Evolutionary conservation across 164 flowering plant genomes (phyloP).

Genomic region (Hamamelis virginiana): DNA sequence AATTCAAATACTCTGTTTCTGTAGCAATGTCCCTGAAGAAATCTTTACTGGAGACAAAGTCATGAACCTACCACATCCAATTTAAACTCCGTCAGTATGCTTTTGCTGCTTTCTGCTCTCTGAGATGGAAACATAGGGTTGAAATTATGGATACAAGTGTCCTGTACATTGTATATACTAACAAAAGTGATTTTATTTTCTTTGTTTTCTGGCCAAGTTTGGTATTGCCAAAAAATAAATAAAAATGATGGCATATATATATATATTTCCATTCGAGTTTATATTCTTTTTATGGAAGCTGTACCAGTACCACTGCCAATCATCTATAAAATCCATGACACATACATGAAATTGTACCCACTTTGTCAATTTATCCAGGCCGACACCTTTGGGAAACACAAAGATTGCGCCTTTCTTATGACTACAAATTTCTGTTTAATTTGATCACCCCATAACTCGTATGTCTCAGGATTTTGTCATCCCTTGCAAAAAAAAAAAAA

Average conservation of each 20-base stretch:
- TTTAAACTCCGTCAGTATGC: conserved; percentile 6
- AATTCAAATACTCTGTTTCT: not conserved
- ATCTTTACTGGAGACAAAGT: conserved; percentile 28
- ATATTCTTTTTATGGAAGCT: not conserved
- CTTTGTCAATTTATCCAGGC: no score
- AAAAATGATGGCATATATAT: not conserved
- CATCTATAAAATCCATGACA: no score
- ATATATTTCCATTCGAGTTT: not conserved
- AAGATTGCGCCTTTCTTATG: no score
- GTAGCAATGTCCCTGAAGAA: conserved; percentile 56
- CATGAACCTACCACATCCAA: conserved; percentile 43
- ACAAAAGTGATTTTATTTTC: not conserved
- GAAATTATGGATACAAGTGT: not conserved
- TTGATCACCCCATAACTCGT: no score
- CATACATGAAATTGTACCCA: no score
- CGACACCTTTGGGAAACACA: no score
- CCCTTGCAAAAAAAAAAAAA: no score
- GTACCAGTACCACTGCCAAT: no score
- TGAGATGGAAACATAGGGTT: not conserved
- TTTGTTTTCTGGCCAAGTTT: not conserved
- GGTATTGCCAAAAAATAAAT: not conserved
- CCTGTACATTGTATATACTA: not conserved
- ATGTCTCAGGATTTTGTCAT: no score
- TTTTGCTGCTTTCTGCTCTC: not conserved
- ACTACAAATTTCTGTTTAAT: no score